Evolutionary conservation across 1,139 yeast species (phyloP), one percentile per base, ranked within the genome.

Genomic region (Nadsonia commutata): DNA sequence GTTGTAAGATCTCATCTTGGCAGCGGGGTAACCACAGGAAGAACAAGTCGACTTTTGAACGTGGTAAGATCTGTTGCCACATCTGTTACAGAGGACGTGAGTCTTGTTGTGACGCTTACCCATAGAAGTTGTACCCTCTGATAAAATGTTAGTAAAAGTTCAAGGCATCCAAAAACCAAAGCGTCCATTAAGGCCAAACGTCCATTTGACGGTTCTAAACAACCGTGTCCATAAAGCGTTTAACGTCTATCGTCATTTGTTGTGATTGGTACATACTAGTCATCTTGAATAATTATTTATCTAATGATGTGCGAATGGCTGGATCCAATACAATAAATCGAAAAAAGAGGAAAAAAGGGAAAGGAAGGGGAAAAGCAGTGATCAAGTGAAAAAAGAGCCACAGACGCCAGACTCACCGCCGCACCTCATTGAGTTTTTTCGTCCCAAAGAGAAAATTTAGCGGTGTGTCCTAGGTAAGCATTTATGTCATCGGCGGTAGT

Each of bases 81-180:
- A 90, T 82, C 97, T 86, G 80, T 81, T 85, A 80, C 99, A 93
- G 74, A 88, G 78, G 68, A 94, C 83, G 86, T 90, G 99, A 70
- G 97, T 81, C 79, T 93, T 93, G 93, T 84, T 88, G 86, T 90
- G 97, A 74, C 94, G 86, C 78, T 88, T 90, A 81, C 98, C 97
- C 79, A 85, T 81, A 71, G 96, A 85, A 78, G 97, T 95, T 73
- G 98, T 90, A 85, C 98, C 98, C 88, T 90, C 95, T 85, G 66
- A 63, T 55, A 51, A 48, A 44, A 40, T 37, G 27, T 39, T 27
- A 27, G 33, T 27, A 27, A 7, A 21, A 6, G 8, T 21, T 6
- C 13, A 13, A 9, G 16, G 8, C 33, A 4, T 4, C 33, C 8
- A 27, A 27, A 27, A 7, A 3, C 33, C 33, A 4, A 9, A 3